Base-by-base conservation (phyloP, 2,329 filamentous ascomycete genomes). In the Chaetomiaceae sp. region DNA sequence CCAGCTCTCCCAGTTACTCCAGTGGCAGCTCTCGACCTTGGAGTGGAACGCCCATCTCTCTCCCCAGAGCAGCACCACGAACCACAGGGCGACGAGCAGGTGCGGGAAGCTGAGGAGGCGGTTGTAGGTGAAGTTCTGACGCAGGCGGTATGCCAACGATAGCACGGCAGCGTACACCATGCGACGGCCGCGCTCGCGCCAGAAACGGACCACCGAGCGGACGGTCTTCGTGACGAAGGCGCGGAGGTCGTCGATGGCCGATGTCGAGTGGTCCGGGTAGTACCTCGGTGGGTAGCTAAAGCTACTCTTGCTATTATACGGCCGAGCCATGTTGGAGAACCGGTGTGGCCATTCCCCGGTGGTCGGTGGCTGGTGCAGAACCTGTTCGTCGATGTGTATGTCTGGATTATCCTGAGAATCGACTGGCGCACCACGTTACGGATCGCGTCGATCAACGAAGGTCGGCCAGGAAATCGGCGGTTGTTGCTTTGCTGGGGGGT, bases 1-100 rank as follows among this genome's bases (percentile, higher is more conserved):
- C 91, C 93, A 99, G 68, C 81, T 78, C 73, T 99, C 93, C 93
- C 93, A 99, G 35, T 79, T 79, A 31, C 81, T 76, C 93, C 93
- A 99, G 48, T 79, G 72, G 68, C 93, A 99, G 45, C 73, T 76
- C 50, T 79, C 73, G 14, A 96, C 80, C 53, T 79, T 83, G 56
- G 79, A 80, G 47, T 78, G 75, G 67, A 95, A 97, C 31, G 85
- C 78, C 68, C 80, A 86, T 53, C 87, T 77, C 72, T 99, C 93
- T 1, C 92, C 90, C 82, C 88, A 93, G 58, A 93, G 81, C 55
- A 99, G 63, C 17, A 87, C 76, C 19, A 88, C 66, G 35, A 90
- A 62, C 92, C 93, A 99, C 40, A 91, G 53, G 12, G 79, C 65
- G 16, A 87, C 81, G 57, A 95, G 66, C 14, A 84, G 66, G 64